phyloP scores from a whole-genome alignment of 768 basidiomycete genomes.

The Pulveroboletus sp. region DNA sequence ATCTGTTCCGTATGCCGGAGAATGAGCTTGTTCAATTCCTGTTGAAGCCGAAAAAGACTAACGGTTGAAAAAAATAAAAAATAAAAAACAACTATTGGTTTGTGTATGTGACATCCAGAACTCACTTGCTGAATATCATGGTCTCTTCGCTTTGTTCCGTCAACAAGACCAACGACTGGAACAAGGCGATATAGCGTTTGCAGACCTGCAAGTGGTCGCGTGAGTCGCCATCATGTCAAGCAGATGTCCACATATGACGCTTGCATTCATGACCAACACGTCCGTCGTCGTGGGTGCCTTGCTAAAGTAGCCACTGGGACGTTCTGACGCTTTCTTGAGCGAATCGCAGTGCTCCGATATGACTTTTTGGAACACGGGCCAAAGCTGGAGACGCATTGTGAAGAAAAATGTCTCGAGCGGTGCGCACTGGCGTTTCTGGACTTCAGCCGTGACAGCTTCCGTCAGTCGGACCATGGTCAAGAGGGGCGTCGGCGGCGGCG shows the following conservation, averaged over 20 bases:
- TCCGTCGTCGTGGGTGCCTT: conserved; percentile 65
- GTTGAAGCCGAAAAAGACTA: conserved; percentile 81
- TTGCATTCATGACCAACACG: conserved; percentile 55
- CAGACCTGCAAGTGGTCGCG: conserved; percentile 47
- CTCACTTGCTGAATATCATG: conserved; percentile 94
- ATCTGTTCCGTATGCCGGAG: conserved; percentile 66
- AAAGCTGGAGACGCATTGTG: conserved; percentile 77
- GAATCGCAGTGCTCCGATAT: conserved; percentile 83
- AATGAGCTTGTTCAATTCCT: conserved; percentile 78
- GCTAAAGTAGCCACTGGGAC: conserved; percentile 59
- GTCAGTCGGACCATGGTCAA: conserved; percentile 90
- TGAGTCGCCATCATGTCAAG: conserved; percentile 1
- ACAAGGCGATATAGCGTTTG: conserved; percentile 72
- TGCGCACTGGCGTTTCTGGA: conserved; percentile 71
- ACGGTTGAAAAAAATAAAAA: too few species aligned
- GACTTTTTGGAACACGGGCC: conserved; percentile 89
- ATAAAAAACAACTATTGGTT: too few species aligned
- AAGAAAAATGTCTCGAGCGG: conserved; percentile 83
- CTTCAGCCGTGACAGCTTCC: conserved; percentile 70
- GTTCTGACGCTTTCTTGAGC: conserved; percentile 79
- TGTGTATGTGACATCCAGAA: not conserved
- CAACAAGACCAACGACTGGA: conserved; percentile 77
- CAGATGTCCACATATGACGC: conserved; percentile 14
- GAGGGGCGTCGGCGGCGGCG: conserved; percentile 71
- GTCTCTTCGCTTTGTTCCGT: conserved; percentile 86